Evolutionary conservation across 371 early-diverging fungal genomes (phyloP), one percentile per base, ranked within the genome.

Genomic region (Nematocida parisii): DNA sequence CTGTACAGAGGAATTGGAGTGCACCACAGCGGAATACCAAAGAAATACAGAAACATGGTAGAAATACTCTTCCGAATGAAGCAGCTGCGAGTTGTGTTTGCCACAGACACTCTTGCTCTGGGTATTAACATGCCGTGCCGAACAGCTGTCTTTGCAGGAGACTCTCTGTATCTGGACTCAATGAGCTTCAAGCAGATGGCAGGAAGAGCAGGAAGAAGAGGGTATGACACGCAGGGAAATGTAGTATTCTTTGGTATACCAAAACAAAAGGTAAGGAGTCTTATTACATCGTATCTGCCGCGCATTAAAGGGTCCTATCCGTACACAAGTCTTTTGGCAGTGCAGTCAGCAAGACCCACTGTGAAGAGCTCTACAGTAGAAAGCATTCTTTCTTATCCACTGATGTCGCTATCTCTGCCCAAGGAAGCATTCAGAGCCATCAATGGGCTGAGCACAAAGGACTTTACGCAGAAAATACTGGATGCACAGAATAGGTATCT

Each of bases 61-160:
- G 90, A 90, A 75, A 87, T 87, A 18, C 84, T 89, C 47, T 90
- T 89, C 84, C 85, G 90, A 62, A 81, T 83, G 45, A 87, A 89
- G 66, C 86, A 88, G 81, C 74, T 90, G 39, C 70, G 85, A 33
- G 87, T 90, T 0, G 81, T 89, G 5, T 87, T 90, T 83, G 89
- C 90, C 15, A 90, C 90, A 61, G 89, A 89, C n/a, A 89, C 89
- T 3, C 84, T 89, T 44, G 84, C 89, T 18, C 83, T 90, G 42
- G 90, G 90, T 58, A 90, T 90, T 60, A 90, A 90, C 80, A 90
- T 90, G 89, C 90, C 90, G 15, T 89, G 89, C 73, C 75, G 85
- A 66, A 88, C 89, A 15, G 87, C 85, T 45, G 87, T 90, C 39
- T 90, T 90, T 85, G 85, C 83, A 33, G 89, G 90, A 45, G 90